These are phyloP conservation scores for Setaria viridis DNA, from an alignment of 202 grass and related monocot species.

Conservation along the genomic window DNA sequence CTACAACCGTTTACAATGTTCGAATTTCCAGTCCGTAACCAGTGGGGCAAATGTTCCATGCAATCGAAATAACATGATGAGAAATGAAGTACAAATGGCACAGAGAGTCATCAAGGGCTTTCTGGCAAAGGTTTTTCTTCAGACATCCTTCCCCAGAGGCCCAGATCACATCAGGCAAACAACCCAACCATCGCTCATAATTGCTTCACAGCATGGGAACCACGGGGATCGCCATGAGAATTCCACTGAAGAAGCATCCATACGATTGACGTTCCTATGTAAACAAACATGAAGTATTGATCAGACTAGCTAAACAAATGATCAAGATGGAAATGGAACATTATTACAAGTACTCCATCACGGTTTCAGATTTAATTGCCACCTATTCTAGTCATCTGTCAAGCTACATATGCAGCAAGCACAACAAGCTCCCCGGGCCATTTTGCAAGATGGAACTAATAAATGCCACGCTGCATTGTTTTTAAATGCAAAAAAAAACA, in stretches of 20 bases:
- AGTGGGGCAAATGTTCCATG: not conserved
- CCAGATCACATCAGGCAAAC: not conserved
- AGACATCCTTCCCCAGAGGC: not conserved
- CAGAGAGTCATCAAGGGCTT: not conserved
- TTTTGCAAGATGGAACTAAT: not conserved
- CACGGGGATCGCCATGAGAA: slow-evolving; percentile 56
- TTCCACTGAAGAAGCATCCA: slow-evolving; percentile 93
- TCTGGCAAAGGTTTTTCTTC: slow-evolving; percentile 13
- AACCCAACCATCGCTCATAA: slow-evolving; percentile 18
- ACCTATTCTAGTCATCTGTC: not conserved
- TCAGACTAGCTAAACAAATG: slow-evolving; percentile 10
- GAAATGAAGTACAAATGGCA: not conserved
- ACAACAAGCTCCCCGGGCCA: not conserved
- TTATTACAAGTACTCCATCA: not conserved
- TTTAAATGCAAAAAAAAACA: not conserved
- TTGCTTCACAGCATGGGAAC: slow-evolving; percentile 49
- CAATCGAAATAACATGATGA: not conserved
- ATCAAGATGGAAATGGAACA: not conserved
- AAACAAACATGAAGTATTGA: slow-evolving; percentile 1
- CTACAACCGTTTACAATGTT: not conserved
- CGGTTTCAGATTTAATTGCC: not conserved
- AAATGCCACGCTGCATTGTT: not conserved
- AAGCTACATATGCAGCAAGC: not conserved
- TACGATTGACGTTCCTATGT: slow-evolving; percentile 75
- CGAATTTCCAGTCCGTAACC: not conserved